Evolutionary conservation across 2,329 filamentous ascomycete species (phyloP), one percentile per base, ranked within the genome.

Genomic region (Aspergillus tubingensis): DNA sequence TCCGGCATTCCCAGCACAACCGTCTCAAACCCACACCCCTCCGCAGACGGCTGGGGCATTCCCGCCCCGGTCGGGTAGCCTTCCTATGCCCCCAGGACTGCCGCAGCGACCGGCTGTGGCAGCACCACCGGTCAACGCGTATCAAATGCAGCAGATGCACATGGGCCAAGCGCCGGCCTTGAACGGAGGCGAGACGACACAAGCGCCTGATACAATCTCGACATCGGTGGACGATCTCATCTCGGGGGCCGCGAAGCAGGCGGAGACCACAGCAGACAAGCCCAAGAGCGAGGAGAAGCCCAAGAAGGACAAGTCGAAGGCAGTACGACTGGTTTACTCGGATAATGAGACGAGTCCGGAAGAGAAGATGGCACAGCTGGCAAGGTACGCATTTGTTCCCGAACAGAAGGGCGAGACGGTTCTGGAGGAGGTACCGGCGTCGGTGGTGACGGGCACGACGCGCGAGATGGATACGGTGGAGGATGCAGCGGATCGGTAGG

Each of bases 281-380:
- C 8, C 15, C 13, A 44, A 55, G 39, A n/a, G 39, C 1, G 80
- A 77, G 54, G 88, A 90, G 79, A 86, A 86, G 70, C 77, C 77
- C 17, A 89, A 89, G 82, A 89, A 88, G 67, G 85, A 87, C 72
- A 88, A 87, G 72, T 81, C 83, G 70, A 89, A 88, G 73, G 81
- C 82, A 59, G 85, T 80, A 68, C 81, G 86, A 74, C 88, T 96
- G 85, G 82, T 96, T 30, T 96, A 95, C 79, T 88, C 88, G 63
- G 91, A 96, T 72, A 87, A 89, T 54, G 88, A 90, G 60, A 80
- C 88, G 70, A 95, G 91, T 70, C 91, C 92, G 1, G 93, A 97
- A 80, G 93, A 96, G 83, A 91, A 88, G 78, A 92, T 96, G 91
- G 89, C 91, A 27, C 79, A 81, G 72, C 80, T 95, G 79, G 82